Evolutionary conservation across 116 monocot genomes (phyloP).

Genomic region (Iris pallida): DNA sequence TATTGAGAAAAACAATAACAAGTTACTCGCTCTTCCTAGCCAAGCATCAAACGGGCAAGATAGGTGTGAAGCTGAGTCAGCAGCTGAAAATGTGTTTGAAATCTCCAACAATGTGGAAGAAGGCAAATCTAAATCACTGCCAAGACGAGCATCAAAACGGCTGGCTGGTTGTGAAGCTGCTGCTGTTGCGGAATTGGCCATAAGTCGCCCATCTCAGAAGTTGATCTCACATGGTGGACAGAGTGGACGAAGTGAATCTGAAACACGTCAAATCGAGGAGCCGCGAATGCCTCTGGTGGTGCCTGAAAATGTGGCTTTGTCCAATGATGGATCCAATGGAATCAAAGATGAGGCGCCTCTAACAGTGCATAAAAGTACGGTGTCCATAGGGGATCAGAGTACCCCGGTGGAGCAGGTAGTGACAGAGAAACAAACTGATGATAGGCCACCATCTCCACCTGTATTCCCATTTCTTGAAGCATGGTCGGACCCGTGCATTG

Average conservation of each 20-base stretch:
- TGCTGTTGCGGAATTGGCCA: neutral
- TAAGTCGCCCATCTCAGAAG: neutral
- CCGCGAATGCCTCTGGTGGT: too few relatives aligned
- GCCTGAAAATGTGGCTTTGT: too few relatives aligned
- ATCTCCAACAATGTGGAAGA: neutral
- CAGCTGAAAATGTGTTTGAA: neutral
- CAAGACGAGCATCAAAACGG: constrained; percentile 19
- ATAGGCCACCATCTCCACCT: neutral
- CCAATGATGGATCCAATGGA: neutral
- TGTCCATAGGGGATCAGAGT: neutral
- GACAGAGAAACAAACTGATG: neutral
- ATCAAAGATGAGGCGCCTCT: neutral
- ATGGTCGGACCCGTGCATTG: constrained; percentile 7
- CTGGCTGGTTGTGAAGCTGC: constrained; percentile 14
- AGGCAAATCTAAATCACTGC: neutral
- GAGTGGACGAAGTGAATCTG: too few relatives aligned
- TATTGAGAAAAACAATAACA: neutral
- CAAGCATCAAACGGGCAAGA: neutral
- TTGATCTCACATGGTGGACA: neutral
- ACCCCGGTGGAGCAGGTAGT: neutral
- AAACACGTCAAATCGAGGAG: too few relatives aligned
- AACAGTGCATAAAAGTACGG: neutral
- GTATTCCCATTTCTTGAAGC: neutral
- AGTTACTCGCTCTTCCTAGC: neutral
- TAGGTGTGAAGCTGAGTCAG: neutral